These are phyloP conservation scores for Talinum fruticosum DNA, from an alignment of 148 eudicot genomes.

Conservation along the genomic window DNA sequence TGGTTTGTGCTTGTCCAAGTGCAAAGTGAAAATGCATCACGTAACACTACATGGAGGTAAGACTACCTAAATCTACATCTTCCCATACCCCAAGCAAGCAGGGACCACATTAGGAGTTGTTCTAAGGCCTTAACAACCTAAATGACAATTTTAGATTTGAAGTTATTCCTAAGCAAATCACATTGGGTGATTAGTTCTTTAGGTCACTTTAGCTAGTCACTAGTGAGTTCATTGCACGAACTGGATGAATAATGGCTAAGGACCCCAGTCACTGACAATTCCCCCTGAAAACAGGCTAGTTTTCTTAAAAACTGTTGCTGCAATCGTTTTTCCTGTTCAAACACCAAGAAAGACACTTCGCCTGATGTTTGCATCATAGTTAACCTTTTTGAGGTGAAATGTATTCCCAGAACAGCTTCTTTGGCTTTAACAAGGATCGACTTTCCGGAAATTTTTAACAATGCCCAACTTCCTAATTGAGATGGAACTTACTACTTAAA, in stretches of 20 bases:
- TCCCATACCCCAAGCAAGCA: too few relatives aligned
- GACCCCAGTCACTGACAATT: not conserved
- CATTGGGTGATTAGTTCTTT: not conserved
- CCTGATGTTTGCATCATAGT: not conserved
- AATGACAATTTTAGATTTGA: not conserved
- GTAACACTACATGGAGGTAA: not conserved
- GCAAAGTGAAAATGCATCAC: not conserved
- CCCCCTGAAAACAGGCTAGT: not conserved
- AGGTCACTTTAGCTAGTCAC: not conserved
- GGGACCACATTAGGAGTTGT: too few relatives aligned
- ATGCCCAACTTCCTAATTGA: not conserved
- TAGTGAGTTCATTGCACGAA: not conserved
- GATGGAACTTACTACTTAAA: not conserved
- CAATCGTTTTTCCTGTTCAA: not conserved
- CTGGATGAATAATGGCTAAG: not conserved
- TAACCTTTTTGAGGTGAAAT: not conserved
- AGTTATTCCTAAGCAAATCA: not conserved
- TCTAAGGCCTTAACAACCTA: not conserved
- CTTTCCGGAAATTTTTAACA: not conserved
- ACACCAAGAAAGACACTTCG: not conserved
- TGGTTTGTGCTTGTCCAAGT: not conserved
- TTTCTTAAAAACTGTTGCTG: not conserved
- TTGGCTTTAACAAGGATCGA: not conserved
- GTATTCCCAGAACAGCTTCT: not conserved
- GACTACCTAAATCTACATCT: too few relatives aligned